Conservation (phyloP, 306 rosid genomes). For the Fragaria ananassa region DNA sequence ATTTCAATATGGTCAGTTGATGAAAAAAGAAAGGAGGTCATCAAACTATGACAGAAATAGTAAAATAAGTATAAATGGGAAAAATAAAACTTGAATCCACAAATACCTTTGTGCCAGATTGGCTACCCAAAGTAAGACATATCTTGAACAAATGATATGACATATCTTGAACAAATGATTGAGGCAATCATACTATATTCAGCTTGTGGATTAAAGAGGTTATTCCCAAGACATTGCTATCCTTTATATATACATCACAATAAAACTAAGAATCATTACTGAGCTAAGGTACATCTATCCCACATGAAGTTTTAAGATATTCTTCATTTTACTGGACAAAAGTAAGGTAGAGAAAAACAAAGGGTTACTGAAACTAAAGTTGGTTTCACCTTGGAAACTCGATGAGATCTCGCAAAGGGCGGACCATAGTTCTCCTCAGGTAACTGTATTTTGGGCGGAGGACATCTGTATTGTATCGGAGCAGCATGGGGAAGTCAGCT, state of each 20-base stretch:
- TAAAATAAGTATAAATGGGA: background rate
- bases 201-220: background rate
- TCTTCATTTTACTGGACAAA: too few species aligned
- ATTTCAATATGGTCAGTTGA: constrained; percentile 14
- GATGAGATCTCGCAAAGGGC: constrained; percentile 68
- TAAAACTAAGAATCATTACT: background rate
- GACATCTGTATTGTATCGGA: constrained; percentile 64
- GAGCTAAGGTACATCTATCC: background rate
- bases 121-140: background rate
- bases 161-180: background rate
- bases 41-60: background rate
- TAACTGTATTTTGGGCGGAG: constrained; percentile 81
- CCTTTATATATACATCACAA: background rate
- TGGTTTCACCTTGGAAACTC: constrained; percentile 79
- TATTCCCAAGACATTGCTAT: background rate
- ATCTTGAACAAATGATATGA: background rate
- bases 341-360: background rate
- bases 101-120: background rate
- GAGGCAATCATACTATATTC: background rate
- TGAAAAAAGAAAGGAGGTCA: background rate
- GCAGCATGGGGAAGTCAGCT: constrained; percentile 87
- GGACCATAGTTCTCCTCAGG: constrained; percentile 81
- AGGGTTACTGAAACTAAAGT: background rate
- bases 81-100: background rate
- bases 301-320: background rate